phyloP scores from a whole-genome alignment of 805 yeast species.

The Scheffersomyces lignosus region DNA sequence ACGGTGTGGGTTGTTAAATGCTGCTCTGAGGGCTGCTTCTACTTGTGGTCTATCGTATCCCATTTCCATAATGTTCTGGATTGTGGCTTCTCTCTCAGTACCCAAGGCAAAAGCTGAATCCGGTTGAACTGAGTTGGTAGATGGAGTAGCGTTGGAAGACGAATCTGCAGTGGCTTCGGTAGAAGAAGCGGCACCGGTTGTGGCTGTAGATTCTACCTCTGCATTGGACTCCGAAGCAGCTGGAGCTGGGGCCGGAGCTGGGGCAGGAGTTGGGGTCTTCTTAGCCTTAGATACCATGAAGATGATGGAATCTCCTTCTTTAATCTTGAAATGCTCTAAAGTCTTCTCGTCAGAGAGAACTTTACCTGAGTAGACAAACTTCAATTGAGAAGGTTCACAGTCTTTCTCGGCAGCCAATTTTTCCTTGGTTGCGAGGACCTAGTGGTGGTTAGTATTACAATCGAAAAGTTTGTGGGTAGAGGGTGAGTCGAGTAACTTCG shows the following conservation, averaged over 20 bases:
- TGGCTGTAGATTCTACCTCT: conserved; percentile 11
- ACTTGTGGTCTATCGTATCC: conserved; percentile 89
- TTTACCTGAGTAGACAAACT: conserved; percentile 89
- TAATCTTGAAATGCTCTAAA: conserved; percentile 69
- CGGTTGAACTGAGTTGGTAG: conserved; percentile 21
- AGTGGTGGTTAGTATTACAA: conserved; percentile 4
- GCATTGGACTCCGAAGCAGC: conserved; percentile 18
- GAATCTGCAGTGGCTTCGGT: conserved; percentile 20
- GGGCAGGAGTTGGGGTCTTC: conserved; percentile 25
- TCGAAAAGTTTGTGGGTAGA: not conserved
- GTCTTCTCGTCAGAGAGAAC: conserved; percentile 83
- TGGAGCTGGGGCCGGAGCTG: conserved; percentile 24
- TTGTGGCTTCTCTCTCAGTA: conserved; percentile 71
- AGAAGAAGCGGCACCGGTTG: conserved; percentile 23
- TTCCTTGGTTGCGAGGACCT: conserved; percentile 68
- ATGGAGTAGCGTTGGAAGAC: conserved; percentile 9
- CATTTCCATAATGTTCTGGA: conserved; percentile 88
- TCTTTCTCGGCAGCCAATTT: conserved; percentile 66
- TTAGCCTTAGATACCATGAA: conserved; percentile 73
- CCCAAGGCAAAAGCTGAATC: conserved; percentile 74
- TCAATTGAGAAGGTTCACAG: conserved; percentile 72
- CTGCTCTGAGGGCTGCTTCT: conserved; percentile 88
- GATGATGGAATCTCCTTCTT: conserved; percentile 84
- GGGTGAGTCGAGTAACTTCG: no score
- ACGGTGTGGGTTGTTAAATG: conserved; percentile 95